Base-by-base conservation (phyloP, 2,329 filamentous ascomycete species). In the Calonectria fujianensis region DNA sequence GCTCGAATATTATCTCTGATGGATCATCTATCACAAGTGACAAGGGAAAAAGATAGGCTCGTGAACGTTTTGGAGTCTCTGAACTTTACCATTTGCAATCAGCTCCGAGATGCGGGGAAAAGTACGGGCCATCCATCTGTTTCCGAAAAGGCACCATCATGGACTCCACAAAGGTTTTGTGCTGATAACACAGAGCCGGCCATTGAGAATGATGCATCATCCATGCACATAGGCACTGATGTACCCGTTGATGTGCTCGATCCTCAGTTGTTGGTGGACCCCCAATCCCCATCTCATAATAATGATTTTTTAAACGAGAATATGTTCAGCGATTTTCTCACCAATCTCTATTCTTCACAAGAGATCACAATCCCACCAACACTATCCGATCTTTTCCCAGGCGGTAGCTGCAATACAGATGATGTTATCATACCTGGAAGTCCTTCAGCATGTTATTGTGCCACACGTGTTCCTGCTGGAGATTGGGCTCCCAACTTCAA, bases 1-100 rank as follows among this genome's bases (percentile, higher is more conserved):
- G 8, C 51, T 20, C 51, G 51, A 10, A 54, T 31, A 20, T 7
- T 29, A 32, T 54, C 51, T 54, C 18, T 54, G 2, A 32, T 54
- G 51, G 51, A 54, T 16, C 27, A 54, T 29, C 29, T 54, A 10
- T 54, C 51, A 24, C 51, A 32, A 8, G 51, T 54, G 1, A 54
- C 51, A 32, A 54, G 32, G 51, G 51, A 54, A 31, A 54, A 54
- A n/a, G 51, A 54, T 18, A 54, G 51, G 14, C 51, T 54, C 14
- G 20, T 54, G 51, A 32, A 31, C 10, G 51, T 32, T 31, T 54
- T 54, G 51, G 51, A 54, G 51, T 54, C 51, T 54, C 51, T 54
- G 7, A 54, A 54, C 24, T 54, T 54, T 31, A 54, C 51, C 29
- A 54, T 54, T 54, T 14, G 29, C 27, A 31, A 20, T 11, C 29